phyloP scores from a whole-genome alignment of 345 rosid genomes.

The Diplotaxis tenuifolia region DNA sequence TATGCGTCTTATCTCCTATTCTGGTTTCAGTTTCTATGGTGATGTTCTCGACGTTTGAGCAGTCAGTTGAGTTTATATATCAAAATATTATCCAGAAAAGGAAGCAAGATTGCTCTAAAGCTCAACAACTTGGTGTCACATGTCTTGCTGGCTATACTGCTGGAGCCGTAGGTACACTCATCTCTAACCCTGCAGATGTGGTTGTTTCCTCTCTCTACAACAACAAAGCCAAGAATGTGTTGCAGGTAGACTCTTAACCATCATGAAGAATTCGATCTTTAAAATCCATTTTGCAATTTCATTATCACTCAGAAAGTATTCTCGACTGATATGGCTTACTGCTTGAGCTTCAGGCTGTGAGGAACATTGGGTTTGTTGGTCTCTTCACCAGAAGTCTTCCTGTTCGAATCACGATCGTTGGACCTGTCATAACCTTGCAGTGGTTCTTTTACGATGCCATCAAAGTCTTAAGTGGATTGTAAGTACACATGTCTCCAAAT shows the following conservation, averaged over 20 bases:
- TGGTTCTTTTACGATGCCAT: slow-evolving; percentile 60
- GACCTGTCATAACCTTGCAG: slow-evolving; percentile 60
- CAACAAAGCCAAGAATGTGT: slow-evolving; percentile 46
- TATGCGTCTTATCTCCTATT: not conserved
- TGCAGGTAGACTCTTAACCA: slow-evolving; percentile 38
- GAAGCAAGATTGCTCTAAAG: slow-evolving; percentile 61
- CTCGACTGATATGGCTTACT: not conserved
- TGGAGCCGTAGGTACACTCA: slow-evolving; percentile 61
- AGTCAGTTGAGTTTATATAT: slow-evolving; percentile 58
- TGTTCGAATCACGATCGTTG: slow-evolving; percentile 55
- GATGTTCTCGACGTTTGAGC: slow-evolving; percentile 80
- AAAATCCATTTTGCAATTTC: not conserved
- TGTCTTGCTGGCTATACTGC: slow-evolving; percentile 76
- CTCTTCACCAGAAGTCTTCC: slow-evolving; percentile 66
- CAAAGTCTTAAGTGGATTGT: slow-evolving; percentile 61
- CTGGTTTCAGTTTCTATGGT: slow-evolving; percentile 57
- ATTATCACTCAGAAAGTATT: not conserved
- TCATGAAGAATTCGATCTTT: not conserved
- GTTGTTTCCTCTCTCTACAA: slow-evolving; percentile 54
- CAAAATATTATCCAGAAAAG: slow-evolving; percentile 41
- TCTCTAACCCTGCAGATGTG: slow-evolving; percentile 66
- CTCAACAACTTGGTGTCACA: slow-evolving; percentile 70
- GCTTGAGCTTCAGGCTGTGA: slow-evolving; percentile 47
- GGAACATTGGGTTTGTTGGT: slow-evolving; percentile 53
- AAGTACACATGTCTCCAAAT: slow-evolving; percentile 34